These are phyloP conservation scores for Pisolithus marmoratus DNA, from an alignment of 768 basidiomycete species.

Conservation along the genomic window DNA sequence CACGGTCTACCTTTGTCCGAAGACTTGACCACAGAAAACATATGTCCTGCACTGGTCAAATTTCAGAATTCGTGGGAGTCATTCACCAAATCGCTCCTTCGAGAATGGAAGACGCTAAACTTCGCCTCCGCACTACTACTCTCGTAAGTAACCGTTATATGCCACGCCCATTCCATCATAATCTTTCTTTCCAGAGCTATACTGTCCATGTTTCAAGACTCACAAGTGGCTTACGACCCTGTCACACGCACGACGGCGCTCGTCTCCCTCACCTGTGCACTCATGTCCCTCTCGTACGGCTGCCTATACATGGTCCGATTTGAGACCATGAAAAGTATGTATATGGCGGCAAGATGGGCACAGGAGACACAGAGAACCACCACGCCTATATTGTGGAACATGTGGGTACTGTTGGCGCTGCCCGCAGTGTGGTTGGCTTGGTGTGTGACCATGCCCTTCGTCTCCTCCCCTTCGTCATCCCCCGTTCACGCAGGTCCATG, in stretches of 20 bases:
- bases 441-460: conserved; percentile 26
- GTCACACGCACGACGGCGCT: conserved; percentile 57
- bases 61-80: conserved; percentile 67
- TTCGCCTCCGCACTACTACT: conserved; percentile 61
- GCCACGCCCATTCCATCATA: no score
- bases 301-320: conserved; percentile 72
- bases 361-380: conserved; percentile 58
- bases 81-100: conserved; percentile 62
- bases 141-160: conserved; percentile 33
- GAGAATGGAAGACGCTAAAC: conserved; percentile 75
- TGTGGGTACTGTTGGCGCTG: conserved; percentile 63
- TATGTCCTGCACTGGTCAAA: conserved; percentile 57
- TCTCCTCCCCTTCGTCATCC: neutral
- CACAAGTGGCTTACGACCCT: conserved; percentile 49
- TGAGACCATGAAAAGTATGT: conserved; percentile 66
- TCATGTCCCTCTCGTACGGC: conserved; percentile 69
- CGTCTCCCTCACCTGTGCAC: conserved; percentile 55
- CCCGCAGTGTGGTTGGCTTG: conserved; percentile 70
- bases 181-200: conserved; percentile 44
- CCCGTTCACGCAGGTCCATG: conserved; percentile 46
- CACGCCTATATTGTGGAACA: conserved; percentile 53
- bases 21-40: conserved; percentile 44
- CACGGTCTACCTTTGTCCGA: conserved; percentile 43
- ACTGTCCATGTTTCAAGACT: conserved; percentile 59
- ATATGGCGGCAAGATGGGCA: conserved; percentile 67